phyloP scores from a whole-genome alignment of 305 asterid genomes.

The Andrographis paniculata region DNA sequence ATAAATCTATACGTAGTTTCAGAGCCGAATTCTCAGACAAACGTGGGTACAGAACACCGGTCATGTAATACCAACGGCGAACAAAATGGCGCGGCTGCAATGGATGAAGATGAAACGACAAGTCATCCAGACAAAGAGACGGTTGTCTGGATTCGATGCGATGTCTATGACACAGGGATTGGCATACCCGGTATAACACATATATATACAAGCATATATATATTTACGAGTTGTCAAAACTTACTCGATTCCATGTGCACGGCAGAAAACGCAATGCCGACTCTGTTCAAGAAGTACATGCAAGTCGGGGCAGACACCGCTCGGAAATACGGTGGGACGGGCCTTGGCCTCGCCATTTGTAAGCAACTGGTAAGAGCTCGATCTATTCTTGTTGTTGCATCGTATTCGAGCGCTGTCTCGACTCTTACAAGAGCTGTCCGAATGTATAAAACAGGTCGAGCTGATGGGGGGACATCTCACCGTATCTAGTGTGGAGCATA shows the following conservation, averaged over 20 bases:
- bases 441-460: conserved; percentile 52
- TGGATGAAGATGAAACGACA: conserved; percentile 29
- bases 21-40: conserved; percentile 33
- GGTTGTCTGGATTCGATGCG: conserved; percentile 77
- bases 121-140: conserved; percentile 28
- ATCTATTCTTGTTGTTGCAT: background rate
- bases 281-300: conserved; percentile 86
- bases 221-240: background rate
- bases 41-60: conserved; percentile 23
- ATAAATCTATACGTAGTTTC: conserved; percentile 62
- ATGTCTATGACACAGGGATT: conserved; percentile 84
- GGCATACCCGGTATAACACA: conserved; percentile 90
- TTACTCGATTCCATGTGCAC: background rate
- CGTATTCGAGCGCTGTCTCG: background rate
- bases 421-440: background rate
- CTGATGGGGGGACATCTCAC: conserved; percentile 93
- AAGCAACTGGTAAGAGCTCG: conserved; percentile 62
- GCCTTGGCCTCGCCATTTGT: conserved; percentile 88
- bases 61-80: conserved; percentile 14
- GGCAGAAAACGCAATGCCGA: conserved; percentile 69
- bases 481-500: conserved; percentile 59
- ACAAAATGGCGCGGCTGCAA: conserved; percentile 19
- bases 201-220: background rate
- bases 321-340: conserved; percentile 94
- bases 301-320: conserved; percentile 94